A percentile compares a stretch with the other conserved stretches of the same genome.
These are phyloP conservation scores for Ogataea allantospora DNA, from an alignment of 805 yeast genomes.

Conservation along the genomic window DNA sequence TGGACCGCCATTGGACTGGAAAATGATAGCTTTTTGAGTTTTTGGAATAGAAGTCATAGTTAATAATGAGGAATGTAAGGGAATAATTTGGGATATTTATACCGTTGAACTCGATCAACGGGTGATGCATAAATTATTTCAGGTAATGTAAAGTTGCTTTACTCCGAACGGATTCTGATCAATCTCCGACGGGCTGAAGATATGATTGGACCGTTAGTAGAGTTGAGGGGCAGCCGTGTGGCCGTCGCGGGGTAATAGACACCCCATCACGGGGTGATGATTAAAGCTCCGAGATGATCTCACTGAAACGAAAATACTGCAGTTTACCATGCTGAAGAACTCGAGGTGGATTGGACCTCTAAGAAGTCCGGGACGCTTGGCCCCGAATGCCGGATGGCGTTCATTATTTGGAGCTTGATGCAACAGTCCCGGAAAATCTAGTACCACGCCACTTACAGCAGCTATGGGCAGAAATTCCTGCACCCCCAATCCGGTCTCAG, in stretches of 20 bases:
- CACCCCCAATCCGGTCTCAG: too few relatives aligned
- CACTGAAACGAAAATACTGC: neutral
- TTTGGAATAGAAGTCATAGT: constrained; percentile 45
- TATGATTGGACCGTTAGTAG: constrained; percentile 3
- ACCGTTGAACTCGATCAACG: constrained; percentile 1
- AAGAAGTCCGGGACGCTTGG: neutral
- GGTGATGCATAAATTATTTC: constrained; percentile 1
- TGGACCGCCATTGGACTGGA: constrained; percentile 64
- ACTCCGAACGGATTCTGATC: constrained; percentile 7
- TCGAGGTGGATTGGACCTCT: too few relatives aligned
- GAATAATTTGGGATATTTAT: constrained; percentile 8
- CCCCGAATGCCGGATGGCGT: neutral
- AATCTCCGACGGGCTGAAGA: constrained; percentile 4
- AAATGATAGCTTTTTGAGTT: constrained; percentile 70
- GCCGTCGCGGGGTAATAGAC: constrained; percentile 10
- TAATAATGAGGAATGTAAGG: neutral
- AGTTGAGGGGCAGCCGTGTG: constrained; percentile 9
- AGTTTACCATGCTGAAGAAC: too few relatives aligned
- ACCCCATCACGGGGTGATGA: constrained; percentile 11
- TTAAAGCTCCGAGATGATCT: neutral
- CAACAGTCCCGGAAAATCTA: neutral
- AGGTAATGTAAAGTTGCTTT: constrained; percentile 6
- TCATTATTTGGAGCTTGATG: neutral
- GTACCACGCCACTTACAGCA: constrained; percentile 1
- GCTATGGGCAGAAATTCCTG: too few relatives aligned